Evolutionary conservation across 371 early-diverging fungal species (phyloP).

Genomic region (Synchytrium microbalum): DNA sequence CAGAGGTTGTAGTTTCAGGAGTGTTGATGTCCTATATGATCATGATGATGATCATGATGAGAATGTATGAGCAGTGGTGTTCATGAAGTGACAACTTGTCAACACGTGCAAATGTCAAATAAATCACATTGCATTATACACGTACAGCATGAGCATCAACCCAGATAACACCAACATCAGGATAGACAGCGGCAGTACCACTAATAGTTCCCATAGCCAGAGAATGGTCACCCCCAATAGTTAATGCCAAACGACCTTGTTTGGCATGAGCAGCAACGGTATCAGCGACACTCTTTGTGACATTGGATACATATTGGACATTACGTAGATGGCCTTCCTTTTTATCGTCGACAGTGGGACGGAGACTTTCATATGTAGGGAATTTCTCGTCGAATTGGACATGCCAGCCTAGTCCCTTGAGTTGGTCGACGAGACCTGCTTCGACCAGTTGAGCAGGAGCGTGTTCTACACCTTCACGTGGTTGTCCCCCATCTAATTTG

Average conservation of each 20-base stretch:
- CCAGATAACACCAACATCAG: conserved; percentile 89
- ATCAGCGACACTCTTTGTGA: conserved; percentile 58
- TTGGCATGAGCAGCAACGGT: conserved; percentile 56
- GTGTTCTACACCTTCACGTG: conserved; percentile 56
- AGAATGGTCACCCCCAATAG: conserved; percentile 94
- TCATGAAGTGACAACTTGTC: neutral
- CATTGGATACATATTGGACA: conserved; percentile 73
- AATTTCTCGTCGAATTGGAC: conserved; percentile 65
- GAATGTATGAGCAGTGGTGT: no score
- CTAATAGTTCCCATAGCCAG: conserved; percentile 85
- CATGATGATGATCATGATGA: conserved; percentile 4
- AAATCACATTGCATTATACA: conserved; percentile 10
- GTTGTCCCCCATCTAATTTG: conserved; percentile 16
- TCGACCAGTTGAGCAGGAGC: conserved; percentile 79
- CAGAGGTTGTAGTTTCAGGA: conserved; percentile 75
- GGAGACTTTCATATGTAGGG: conserved; percentile 36
- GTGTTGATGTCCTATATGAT: conserved; percentile 86
- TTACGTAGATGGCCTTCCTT: conserved; percentile 72
- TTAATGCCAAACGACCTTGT: conserved; percentile 73
- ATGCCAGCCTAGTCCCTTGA: conserved; percentile 72
- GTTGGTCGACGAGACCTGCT: conserved; percentile 73
- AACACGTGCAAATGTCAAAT: neutral
- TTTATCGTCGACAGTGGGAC: conserved; percentile 43
- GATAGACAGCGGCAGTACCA: conserved; percentile 70
- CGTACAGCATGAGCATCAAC: conserved; percentile 93